Evolutionary conservation across 768 basidiomycete genomes (phyloP), one percentile per base, ranked within the genome.

Genomic region (Phallus indusiatus): DNA sequence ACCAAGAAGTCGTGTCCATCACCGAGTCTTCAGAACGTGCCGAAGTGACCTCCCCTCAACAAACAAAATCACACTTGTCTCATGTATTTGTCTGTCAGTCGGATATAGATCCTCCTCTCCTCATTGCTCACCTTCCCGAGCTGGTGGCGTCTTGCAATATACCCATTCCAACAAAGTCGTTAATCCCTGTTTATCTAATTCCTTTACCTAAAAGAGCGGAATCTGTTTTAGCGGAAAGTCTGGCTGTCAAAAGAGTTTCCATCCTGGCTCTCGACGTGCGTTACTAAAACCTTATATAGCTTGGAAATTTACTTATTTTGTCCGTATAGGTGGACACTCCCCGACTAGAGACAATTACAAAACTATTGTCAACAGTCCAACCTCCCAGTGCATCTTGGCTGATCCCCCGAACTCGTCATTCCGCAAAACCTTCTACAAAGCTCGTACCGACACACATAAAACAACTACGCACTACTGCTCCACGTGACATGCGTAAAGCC

Each of bases 71-170:
- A 77, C 51, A 28, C 42, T 47, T 63, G 61, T 66, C 61, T 54
- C 61, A 62, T 53, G 73, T 94, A 24, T 79, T 92, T 60, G 85
- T 83, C 36, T 94, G 90, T 68, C 76, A 78, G 47, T 81, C 80
- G 34, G 91, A 93, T 65, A 71, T 92, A 59, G 81, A 91, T 67
- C 88, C 90, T 11, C 76, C 83, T 9, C 71, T 82, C 17, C 72
- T 92, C 53, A 74, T 91, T 54, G 82, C 81, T 51, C 90, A 94
- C 69, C 69, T 94, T 20, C 90, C 86, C 10, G 80, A 84, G 64
- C 76, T 93, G 36, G 81, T 90, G 5, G 90, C 91, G 0, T 79
- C 86, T 0, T 88, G 78, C 67, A 94, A 93, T 70, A 35, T 36
- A 81, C 85, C 22, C 10, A 51, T 63, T 63, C 70, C 36, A 24